Evolutionary conservation across 169 alveolate species (phyloP), one percentile per base, ranked within the genome.

Genomic region (Sarcocystis neurona): DNA sequence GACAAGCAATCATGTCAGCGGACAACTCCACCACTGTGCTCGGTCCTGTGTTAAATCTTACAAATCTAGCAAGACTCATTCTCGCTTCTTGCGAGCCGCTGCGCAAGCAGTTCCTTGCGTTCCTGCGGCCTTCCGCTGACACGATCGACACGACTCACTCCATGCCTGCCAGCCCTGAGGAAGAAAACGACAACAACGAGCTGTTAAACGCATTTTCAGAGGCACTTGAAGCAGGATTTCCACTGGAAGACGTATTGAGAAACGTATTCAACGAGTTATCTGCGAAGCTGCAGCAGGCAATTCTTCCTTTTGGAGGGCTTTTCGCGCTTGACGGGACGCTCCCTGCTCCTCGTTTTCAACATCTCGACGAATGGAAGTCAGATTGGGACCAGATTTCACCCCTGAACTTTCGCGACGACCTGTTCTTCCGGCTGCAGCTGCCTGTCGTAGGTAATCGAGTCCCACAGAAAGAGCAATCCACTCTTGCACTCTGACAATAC

Each of bases 11-110:
- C 46, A 30, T 72, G 27, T 8, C 37, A 27, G 82, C 58, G 39
- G 82, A 72, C 50, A 53, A 53, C 66, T 6, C 82, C 6, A 47
- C 82, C 27, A 39, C 23, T 53, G 56, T 72, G 23, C 58, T 72
- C 46, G 82, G 82, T 1, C 82, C 82, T 37, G 82, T 72, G 53
- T 53, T 72, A 32, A 72, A 43, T 39, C 82, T 72, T 39, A 72
- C 15, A 47, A 72, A 56, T 32, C 82, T 72, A 23, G 12, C 82
- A n/a, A 72, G 32, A 32, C 32, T 72, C 43, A 47, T 39, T 48
- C 82, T 72, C 32, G 82, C 82, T 53, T 72, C 77, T 5, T 63
- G 56, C 46, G 20, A 30, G 39, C 53, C 82, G 2, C 82, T 72
- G n/a, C n/a, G n/a, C n/a, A n/a, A n/a, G n/a, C n/a, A n/a, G n/a